Evolutionary conservation across 805 yeast genomes (phyloP).

Genomic region (Cyberlindnera meyerae): DNA sequence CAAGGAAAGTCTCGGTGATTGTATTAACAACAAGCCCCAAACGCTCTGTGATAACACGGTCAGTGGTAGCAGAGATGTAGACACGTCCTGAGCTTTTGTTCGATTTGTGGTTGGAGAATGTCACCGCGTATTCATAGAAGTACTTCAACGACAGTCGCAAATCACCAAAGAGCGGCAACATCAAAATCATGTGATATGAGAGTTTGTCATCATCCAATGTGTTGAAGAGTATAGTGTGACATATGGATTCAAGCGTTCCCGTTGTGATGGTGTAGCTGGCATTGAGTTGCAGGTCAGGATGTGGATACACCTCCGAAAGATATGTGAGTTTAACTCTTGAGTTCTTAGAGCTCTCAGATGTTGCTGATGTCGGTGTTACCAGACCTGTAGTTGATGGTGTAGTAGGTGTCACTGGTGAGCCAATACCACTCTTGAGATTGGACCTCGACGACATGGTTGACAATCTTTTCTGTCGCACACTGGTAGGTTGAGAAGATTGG

Average conservation of each 20-base stretch:
- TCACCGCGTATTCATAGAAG: conserved; percentile 38
- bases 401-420: conserved; percentile 13
- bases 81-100: conserved; percentile 17
- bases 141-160: conserved; percentile 38
- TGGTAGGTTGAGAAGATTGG: conserved; percentile 1
- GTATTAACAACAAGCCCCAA: conserved; percentile 49
- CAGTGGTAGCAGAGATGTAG: conserved; percentile 29
- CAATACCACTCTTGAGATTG: conserved; percentile 14
- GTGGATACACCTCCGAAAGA: conserved; percentile 46
- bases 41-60: conserved; percentile 43
- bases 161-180: conserved; percentile 53
- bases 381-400: too few species aligned
- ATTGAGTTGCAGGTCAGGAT: conserved; percentile 56
- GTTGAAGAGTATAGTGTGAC: conserved; percentile 67
- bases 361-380: neutral
- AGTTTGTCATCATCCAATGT: conserved; percentile 36
- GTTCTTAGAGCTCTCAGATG: conserved; percentile 5
- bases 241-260: conserved; percentile 65
- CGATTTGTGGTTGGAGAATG: conserved; percentile 9
- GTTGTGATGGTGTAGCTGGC: conserved; percentile 40
- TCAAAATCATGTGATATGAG: conserved; percentile 39
- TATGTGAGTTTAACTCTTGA: conserved; percentile 26
- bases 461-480: conserved; percentile 25
- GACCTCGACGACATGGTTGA: conserved; percentile 22
- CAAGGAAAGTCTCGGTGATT: conserved; percentile 55